Conservation (phyloP, 2,329 filamentous ascomycete genomes). For the Fusarium nygamai region DNA sequence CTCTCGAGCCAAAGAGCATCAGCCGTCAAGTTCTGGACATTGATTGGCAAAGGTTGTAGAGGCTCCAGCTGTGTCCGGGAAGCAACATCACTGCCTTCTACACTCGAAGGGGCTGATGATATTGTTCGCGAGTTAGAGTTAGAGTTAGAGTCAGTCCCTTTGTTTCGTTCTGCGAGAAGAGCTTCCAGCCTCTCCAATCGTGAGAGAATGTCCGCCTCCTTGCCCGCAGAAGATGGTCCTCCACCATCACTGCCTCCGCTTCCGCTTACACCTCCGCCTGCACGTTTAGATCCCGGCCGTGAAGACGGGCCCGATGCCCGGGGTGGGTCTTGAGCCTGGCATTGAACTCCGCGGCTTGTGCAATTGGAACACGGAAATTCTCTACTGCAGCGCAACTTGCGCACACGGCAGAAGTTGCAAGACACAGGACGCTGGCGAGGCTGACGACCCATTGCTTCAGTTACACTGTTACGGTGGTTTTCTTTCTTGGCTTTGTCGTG, state of each 20-base stretch:
- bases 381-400: conserved; percentile 51
- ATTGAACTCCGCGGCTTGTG: conserved; percentile 48
- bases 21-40: conserved; percentile 47
- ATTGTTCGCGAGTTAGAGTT: not conserved
- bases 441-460: conserved; percentile 44
- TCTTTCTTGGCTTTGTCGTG: conserved; percentile 2
- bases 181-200: conserved; percentile 43
- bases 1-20: conserved; percentile 49
- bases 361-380: conserved; percentile 51
- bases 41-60: conserved; percentile 39
- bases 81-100: not conserved
- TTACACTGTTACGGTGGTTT: not conserved
- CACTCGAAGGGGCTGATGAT: conserved; percentile 8
- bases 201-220: conserved; percentile 33
- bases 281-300: conserved; percentile 19
- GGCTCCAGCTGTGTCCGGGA: conserved; percentile 1
- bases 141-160: conserved; percentile 12
- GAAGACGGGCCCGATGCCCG: conserved; percentile 21
- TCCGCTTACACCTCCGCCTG: not conserved
- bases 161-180: conserved; percentile 35
- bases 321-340: conserved; percentile 42
- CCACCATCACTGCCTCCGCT: not conserved
- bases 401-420: conserved; percentile 48
- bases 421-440: conserved; percentile 49
- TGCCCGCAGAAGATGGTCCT: not conserved